Evolutionary conservation across 2,329 filamentous ascomycete species (phyloP).

Genomic region (Acephala macrosclerotiorum): DNA sequence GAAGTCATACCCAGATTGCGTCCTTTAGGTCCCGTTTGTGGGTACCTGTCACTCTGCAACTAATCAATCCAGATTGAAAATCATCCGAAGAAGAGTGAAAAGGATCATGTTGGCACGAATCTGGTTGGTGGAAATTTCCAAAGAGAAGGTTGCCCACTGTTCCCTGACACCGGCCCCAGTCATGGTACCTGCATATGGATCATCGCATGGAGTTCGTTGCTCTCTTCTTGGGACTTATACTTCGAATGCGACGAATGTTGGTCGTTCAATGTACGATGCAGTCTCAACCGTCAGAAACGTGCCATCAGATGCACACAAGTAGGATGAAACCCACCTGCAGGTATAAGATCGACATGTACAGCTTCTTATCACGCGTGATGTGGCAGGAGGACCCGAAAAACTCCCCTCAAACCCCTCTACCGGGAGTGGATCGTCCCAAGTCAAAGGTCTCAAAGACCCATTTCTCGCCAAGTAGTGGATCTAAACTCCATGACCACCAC

Average conservation of each 20-base stretch:
- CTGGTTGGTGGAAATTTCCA: no score
- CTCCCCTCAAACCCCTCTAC: neutral
- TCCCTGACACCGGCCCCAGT: neutral
- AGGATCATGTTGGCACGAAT: neutral
- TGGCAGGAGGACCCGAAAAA: no score
- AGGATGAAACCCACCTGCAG: neutral
- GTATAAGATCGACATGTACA: neutral
- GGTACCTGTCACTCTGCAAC: neutral
- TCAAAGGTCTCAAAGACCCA: neutral
- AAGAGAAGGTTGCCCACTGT: no score
- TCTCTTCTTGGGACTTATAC: neutral
- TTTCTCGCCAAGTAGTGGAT: neutral
- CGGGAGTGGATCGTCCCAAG: neutral
- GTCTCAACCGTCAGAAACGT: neutral
- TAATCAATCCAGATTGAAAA: neutral
- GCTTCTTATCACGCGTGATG: neutral
- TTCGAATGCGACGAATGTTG: slow-evolving; percentile 5
- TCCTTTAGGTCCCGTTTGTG: neutral
- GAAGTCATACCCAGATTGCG: neutral
- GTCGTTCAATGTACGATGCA: neutral
- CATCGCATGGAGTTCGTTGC: neutral
- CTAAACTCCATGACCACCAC: neutral
- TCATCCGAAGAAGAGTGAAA: neutral
- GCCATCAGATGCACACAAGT: neutral
- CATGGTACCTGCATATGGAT: neutral